A percentile compares a stretch with the other conserved stretches of the same genome.
These are phyloP conservation scores for Suillus hirtellus DNA, from an alignment of 768 basidiomycete genomes.

Conservation along the genomic window DNA sequence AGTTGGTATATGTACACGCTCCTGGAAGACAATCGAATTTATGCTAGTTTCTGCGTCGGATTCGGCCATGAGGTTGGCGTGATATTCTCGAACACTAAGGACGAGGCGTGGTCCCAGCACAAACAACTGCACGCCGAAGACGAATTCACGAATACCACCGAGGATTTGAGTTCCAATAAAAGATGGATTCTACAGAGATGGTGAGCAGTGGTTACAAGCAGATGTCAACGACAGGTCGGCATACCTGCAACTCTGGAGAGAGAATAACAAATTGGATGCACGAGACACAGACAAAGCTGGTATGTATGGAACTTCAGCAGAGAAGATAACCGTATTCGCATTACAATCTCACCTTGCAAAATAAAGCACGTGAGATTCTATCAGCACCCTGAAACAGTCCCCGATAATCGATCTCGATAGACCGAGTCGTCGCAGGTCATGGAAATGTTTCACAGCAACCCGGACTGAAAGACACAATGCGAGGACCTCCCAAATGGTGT, in stretches of 20 bases:
- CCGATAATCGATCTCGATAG: too few species aligned
- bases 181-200: neutral
- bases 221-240: neutral
- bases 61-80: neutral
- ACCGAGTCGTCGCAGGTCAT: too few species aligned
- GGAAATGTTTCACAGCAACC: conserved; percentile 39
- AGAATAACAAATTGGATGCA: neutral
- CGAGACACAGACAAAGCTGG: neutral
- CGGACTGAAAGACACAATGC: conserved; percentile 17
- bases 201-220: neutral
- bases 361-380: too few species aligned
- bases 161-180: neutral
- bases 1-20: neutral
- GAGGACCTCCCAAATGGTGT: too few species aligned
- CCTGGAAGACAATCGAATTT: neutral
- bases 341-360: too few species aligned
- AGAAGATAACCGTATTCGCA: too few species aligned
- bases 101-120: neutral
- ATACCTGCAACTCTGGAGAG: neutral
- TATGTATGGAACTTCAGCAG: too few species aligned
- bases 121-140: neutral
- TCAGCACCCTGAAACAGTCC: too few species aligned
- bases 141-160: neutral
- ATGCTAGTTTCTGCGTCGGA: neutral
- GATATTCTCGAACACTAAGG: neutral